Evolutionary conservation across 495 filamentous ascomycete genomes (phyloP).

Genomic region (Lindgomyces ingoldianus): DNA sequence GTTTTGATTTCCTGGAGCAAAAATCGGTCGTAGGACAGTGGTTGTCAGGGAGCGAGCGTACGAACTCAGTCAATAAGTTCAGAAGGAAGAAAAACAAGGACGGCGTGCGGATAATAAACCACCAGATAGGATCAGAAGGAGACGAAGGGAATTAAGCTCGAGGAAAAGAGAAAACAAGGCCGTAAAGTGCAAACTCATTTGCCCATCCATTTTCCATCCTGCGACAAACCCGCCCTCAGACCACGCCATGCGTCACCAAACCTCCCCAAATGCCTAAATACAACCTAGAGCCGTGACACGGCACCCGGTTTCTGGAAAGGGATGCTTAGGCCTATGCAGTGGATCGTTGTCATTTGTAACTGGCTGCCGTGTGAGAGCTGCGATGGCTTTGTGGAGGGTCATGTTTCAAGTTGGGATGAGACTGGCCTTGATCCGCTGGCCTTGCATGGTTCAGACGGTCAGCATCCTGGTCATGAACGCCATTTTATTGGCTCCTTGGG

Average conservation of each 20-base stretch:
- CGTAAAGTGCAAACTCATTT: too few species aligned
- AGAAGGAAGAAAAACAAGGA: neutral
- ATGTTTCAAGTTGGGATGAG: constrained; percentile 5
- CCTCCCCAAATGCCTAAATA: constrained; percentile 1
- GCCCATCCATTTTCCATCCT: neutral
- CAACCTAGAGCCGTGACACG: constrained; percentile 4
- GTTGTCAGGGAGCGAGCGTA: constrained; percentile 12
- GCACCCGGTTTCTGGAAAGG: neutral
- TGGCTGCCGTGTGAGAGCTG: neutral
- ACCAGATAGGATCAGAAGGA: neutral
- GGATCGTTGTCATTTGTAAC: neutral
- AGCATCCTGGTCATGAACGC: neutral
- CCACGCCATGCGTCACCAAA: neutral
- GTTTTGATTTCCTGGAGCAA: too few species aligned
- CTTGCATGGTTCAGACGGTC: neutral
- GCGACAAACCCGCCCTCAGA: constrained; percentile 12
- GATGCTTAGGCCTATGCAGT: neutral
- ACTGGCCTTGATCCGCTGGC: too few species aligned
- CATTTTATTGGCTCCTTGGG: neutral
- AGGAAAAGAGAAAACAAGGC: neutral
- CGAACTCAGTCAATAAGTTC: constrained; percentile 32
- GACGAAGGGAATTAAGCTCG: neutral
- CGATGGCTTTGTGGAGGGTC: neutral
- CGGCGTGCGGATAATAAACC: neutral
- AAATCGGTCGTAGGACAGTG: too few species aligned